Conservation (phyloP, 1,284 basidiomycete species). For the Naganishia liquefaciens region DNA sequence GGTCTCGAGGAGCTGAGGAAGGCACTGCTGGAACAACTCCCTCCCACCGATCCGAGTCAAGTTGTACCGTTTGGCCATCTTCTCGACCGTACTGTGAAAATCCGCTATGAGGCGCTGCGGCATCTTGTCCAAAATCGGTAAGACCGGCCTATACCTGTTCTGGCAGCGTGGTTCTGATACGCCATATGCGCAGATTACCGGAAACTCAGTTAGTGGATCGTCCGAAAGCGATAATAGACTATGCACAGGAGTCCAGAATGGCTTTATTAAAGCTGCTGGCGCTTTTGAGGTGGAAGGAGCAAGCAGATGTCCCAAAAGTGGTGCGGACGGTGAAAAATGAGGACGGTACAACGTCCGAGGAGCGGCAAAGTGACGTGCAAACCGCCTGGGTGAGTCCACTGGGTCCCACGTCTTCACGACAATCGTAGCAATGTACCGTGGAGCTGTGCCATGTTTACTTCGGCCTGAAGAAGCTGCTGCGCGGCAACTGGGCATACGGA, state of each 20-base stretch:
- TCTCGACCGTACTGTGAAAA: slow-evolving; percentile 14
- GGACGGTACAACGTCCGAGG: background rate
- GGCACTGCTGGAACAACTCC: slow-evolving; percentile 18
- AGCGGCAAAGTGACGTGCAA: slow-evolving; percentile 21
- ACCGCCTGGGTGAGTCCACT: slow-evolving; percentile 16
- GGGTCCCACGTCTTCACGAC: background rate
- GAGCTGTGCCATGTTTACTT: background rate
- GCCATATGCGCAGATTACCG: slow-evolving; percentile 1
- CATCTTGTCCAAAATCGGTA: slow-evolving; percentile 18
- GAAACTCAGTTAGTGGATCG: slow-evolving; percentile 27
- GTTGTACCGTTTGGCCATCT: slow-evolving; percentile 24
- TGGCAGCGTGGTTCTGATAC: background rate
- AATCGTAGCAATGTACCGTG: background rate
- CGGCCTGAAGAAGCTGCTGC: background rate
- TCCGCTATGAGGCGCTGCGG: slow-evolving; percentile 24
- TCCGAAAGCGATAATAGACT: slow-evolving; percentile 20
- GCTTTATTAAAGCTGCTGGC: slow-evolving; percentile 29
- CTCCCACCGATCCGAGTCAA: slow-evolving; percentile 22
- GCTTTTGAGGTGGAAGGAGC: slow-evolving; percentile 25
- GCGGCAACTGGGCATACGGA: no score
- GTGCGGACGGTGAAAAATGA: background rate
- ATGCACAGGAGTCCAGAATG: slow-evolving; percentile 28
- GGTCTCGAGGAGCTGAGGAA: slow-evolving; percentile 2
- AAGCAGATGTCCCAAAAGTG: slow-evolving; percentile 24
- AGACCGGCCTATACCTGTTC: background rate